Conservation (phyloP, 2,329 filamentous ascomycete species). For the Davidsoniella virescens region DNA sequence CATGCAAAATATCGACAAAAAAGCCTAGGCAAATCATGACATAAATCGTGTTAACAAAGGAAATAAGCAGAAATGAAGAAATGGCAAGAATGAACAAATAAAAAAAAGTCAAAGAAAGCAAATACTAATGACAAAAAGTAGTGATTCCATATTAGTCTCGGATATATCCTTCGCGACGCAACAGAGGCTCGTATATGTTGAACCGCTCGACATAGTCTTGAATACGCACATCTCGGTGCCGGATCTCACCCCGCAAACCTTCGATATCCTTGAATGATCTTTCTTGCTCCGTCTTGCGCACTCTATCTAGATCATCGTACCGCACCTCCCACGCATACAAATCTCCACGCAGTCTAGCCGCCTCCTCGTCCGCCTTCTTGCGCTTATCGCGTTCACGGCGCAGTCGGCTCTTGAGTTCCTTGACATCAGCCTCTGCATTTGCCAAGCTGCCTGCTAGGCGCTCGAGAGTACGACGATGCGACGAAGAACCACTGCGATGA, state of each 20-base stretch:
- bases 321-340: slow-evolving; percentile 10
- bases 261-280: slow-evolving; percentile 1
- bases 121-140: neutral
- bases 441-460: neutral
- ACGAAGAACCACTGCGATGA: neutral
- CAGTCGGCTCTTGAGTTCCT: neutral
- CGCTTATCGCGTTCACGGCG: neutral
- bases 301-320: slow-evolving; percentile 13
- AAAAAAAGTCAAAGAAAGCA: neutral
- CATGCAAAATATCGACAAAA: neutral
- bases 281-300: slow-evolving; percentile 11
- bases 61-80: neutral
- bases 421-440: neutral
- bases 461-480: neutral
- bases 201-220: slow-evolving; percentile 14
- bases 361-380: neutral
- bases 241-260: slow-evolving; percentile 12
- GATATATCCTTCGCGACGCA: slow-evolving; percentile 16
- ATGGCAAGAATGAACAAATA: neutral
- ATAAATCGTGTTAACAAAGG: neutral
- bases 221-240: slow-evolving; percentile 10
- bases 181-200: slow-evolving; percentile 15
- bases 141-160: neutral
- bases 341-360: neutral
- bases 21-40: neutral